Evolutionary conservation across 768 basidiomycete genomes (phyloP).

Genomic region (Heimioporus sp.): DNA sequence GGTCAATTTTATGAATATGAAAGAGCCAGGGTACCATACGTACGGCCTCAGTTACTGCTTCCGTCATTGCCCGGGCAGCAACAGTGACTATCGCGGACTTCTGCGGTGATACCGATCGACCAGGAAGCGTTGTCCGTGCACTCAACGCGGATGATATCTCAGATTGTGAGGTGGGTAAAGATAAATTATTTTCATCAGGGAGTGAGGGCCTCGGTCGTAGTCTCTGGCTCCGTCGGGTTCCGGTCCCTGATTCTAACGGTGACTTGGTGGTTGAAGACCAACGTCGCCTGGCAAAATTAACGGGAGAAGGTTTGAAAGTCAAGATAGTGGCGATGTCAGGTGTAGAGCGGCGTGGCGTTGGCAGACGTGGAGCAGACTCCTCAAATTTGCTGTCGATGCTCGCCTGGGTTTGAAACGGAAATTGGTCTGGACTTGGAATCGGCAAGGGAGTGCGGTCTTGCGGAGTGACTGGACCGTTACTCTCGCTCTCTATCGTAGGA

Average conservation of each 20-base stretch:
- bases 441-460: constrained; percentile 49
- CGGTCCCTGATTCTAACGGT: constrained; percentile 32
- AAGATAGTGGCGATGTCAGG: constrained; percentile 38
- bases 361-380: constrained; percentile 20
- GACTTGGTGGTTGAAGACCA: constrained; percentile 48
- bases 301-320: constrained; percentile 61
- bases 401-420: constrained; percentile 20
- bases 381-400: constrained; percentile 18
- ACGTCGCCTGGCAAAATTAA: constrained; percentile 58
- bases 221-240: constrained; percentile 34
- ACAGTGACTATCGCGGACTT: constrained; percentile 23
- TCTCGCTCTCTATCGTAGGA: constrained; percentile 45
- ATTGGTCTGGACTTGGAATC: constrained; percentile 33
- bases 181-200: constrained; percentile 31
- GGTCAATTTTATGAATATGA: constrained; percentile 30
- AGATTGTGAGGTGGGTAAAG: constrained; percentile 23
- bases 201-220: constrained; percentile 31
- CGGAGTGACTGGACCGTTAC: constrained; percentile 53
- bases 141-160: constrained; percentile 28
- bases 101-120: constrained; percentile 34
- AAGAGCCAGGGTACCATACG: constrained; percentile 27
- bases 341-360: constrained; percentile 21
- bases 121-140: constrained; percentile 30
- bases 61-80: constrained; percentile 21
- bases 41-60: constrained; percentile 29